Evolutionary conservation across 345 rosid genomes (phyloP).

Genomic region (Excoecaria agallocha): DNA sequence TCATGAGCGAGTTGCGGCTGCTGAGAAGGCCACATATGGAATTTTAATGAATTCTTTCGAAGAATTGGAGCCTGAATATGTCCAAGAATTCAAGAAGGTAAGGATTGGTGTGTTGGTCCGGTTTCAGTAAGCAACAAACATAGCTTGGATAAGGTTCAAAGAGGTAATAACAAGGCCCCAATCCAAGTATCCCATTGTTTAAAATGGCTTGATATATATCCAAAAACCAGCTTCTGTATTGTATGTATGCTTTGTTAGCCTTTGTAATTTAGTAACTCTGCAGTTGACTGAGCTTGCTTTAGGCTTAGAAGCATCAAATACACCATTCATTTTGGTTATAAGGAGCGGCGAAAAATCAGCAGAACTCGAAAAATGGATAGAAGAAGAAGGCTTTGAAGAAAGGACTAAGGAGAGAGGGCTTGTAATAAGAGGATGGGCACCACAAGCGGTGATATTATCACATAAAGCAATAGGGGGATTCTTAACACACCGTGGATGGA

Average conservation of each 20-base stretch:
- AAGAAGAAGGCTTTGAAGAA: constrained; percentile 6
- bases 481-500: constrained; percentile 10
- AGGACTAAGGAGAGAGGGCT: constrained; percentile 17
- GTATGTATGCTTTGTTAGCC: constrained; percentile 19
- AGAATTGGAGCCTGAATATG: constrained; percentile 12
- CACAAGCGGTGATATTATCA: constrained; percentile 14
- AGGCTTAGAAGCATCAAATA: constrained; percentile 19
- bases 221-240: constrained; percentile 7
- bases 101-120: constrained; percentile 21
- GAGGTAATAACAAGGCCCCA: constrained; percentile 6
- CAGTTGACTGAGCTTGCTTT: constrained; percentile 17
- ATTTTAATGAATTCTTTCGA: constrained; percentile 13
- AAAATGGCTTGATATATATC: constrained; percentile 11
- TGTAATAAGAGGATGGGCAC: constrained; percentile 18
- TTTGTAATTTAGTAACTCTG: constrained; percentile 8
- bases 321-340: constrained; percentile 16
- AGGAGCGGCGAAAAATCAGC: constrained; percentile 6
- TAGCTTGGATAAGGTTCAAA: constrained; percentile 6
- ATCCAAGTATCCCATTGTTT: background rate
- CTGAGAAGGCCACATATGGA: background rate
- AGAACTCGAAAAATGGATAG: constrained; percentile 7
- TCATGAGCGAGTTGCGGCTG: background rate
- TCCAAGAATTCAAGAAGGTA: background rate
- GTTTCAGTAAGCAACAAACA: constrained; percentile 16
- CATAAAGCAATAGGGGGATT: constrained; percentile 19